phyloP scores from a whole-genome alignment of 257 asterid species.

The Catharanthus roseus region DNA sequence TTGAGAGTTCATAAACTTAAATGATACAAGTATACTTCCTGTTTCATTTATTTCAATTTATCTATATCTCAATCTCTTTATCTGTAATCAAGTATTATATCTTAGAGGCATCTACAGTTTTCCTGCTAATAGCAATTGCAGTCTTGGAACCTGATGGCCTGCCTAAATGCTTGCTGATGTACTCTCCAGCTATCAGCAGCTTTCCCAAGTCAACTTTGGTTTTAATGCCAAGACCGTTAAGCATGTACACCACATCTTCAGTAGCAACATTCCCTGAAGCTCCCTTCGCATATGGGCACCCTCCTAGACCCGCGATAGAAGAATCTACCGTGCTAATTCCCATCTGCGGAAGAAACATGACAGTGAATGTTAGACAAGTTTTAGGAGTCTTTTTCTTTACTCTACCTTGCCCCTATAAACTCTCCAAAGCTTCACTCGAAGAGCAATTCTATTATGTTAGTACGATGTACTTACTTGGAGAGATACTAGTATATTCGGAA shows the following conservation, averaged over 20 bases:
- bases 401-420: neutral
- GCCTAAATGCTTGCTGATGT: conserved; percentile 54
- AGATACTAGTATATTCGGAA: conserved; percentile 77
- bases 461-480: conserved; percentile 64
- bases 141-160: conserved; percentile 79
- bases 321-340: conserved; percentile 89
- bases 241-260: conserved; percentile 92
- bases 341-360: conserved; percentile 45
- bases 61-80: neutral
- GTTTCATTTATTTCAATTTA: neutral
- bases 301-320: conserved; percentile 81
- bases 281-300: conserved; percentile 91
- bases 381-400: neutral
- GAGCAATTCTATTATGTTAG: neutral
- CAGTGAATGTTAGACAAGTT: neutral
- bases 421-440: neutral
- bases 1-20: too few relatives aligned
- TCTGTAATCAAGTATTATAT: conserved; percentile 20
- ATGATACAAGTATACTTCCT: neutral
- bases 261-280: conserved; percentile 94
- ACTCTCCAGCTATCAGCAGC: conserved; percentile 73
- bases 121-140: conserved; percentile 55
- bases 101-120: conserved; percentile 39
- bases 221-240: conserved; percentile 64
- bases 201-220: conserved; percentile 60